These are phyloP conservation scores for Penicillium desertorum DNA, from an alignment of 495 filamentous ascomycete genomes.

Conservation along the genomic window DNA sequence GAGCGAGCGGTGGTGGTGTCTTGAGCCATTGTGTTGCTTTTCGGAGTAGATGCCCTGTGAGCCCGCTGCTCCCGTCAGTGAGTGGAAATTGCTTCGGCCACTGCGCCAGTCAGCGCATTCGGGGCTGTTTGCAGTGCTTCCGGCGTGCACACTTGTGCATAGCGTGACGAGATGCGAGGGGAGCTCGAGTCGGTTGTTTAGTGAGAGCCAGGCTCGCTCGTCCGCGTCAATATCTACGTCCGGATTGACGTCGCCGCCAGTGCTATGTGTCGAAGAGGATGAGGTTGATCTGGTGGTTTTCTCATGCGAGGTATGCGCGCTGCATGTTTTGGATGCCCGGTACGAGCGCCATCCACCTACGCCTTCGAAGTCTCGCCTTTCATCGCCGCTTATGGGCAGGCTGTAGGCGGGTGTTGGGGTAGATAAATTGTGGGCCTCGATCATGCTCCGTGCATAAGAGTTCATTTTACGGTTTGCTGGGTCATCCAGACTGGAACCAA, in stretches of 20 bases:
- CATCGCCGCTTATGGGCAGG: constrained; percentile 37
- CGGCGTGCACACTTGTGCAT: constrained; percentile 16
- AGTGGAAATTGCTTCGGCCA: constrained; percentile 8
- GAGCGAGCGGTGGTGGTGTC: constrained; percentile 39
- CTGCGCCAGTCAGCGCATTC: constrained; percentile 1
- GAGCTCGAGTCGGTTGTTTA: constrained; percentile 72
- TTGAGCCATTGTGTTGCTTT: constrained; percentile 5
- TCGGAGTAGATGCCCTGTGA: constrained; percentile 6
- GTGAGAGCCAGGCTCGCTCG: constrained; percentile 66
- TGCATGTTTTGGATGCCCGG: constrained; percentile 27
- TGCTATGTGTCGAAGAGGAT: constrained; percentile 43
- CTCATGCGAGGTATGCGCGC: constrained; percentile 7
- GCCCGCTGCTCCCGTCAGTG: constrained; percentile 1
- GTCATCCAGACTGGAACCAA: constrained; percentile 16
- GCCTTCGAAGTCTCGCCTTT: constrained; percentile 78
- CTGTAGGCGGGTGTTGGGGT: constrained; percentile 25
- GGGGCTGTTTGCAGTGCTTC: constrained; percentile 16
- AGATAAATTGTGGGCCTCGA: constrained; percentile 22
- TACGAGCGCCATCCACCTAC: constrained; percentile 71
- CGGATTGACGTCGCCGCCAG: constrained; percentile 19
- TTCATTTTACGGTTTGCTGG: constrained; percentile 16
- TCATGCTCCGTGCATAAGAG: constrained; percentile 25
- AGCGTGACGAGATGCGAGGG: constrained; percentile 45
- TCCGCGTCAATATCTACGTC: constrained; percentile 44
- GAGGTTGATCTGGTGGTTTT: constrained; percentile 28